These are phyloP conservation scores for Cetraspora pellucida DNA, from an alignment of 192 early-diverging fungal species.

Conservation along the genomic window DNA sequence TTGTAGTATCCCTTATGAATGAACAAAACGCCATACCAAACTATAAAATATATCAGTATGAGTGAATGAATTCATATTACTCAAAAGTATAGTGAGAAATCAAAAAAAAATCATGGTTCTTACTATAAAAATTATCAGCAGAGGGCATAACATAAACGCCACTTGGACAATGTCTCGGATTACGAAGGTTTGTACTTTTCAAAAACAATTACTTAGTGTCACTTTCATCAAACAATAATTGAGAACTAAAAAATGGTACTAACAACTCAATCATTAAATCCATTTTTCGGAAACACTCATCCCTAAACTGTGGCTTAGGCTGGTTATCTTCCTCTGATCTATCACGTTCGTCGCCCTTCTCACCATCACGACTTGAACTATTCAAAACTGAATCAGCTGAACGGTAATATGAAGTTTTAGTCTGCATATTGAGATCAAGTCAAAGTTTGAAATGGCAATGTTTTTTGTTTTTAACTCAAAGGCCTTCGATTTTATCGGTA, in stretches of 20 bases:
- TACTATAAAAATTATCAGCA: constrained; percentile 65
- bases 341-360: neutral
- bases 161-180: constrained; percentile 78
- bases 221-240: neutral
- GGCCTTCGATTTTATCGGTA: too few species aligned
- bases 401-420: constrained; percentile 18
- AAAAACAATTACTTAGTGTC: neutral
- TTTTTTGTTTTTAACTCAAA: too few species aligned
- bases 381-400: neutral
- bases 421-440: neutral
- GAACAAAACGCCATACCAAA: constrained; percentile 86
- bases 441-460: too few species aligned
- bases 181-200: constrained; percentile 69
- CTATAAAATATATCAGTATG: constrained; percentile 41
- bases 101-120: constrained; percentile 12
- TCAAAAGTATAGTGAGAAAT: neutral
- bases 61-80: neutral
- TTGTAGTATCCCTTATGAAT: constrained; percentile 89
- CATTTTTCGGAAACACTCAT: constrained; percentile 32
- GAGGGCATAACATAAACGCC: constrained; percentile 88
- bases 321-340: neutral
- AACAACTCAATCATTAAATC: constrained; percentile 37
- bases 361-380: constrained; percentile 2
- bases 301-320: constrained; percentile 27
- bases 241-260: neutral